Evolutionary conservation across 495 filamentous ascomycete species (phyloP).

Genomic region (Staphylotrichum longicolle): DNA sequence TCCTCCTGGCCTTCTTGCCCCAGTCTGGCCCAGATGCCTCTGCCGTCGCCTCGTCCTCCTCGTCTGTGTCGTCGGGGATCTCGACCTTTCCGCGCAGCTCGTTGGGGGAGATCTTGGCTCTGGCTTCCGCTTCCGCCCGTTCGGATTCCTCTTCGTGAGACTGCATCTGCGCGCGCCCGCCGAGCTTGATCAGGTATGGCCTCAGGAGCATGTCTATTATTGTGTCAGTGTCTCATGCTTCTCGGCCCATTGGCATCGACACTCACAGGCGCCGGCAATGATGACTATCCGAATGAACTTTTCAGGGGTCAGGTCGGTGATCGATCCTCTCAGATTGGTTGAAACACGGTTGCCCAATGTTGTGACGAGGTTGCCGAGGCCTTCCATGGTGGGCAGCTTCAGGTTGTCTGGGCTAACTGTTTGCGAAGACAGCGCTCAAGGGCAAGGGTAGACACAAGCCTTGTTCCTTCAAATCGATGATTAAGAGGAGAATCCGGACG

Average conservation of each 20-base stretch:
- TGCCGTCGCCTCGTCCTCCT: conserved; percentile 37
- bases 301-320: conserved; percentile 52
- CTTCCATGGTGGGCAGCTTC: conserved; percentile 29
- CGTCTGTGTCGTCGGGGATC: conserved; percentile 56
- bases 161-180: conserved; percentile 43
- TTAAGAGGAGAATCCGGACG: not conserved
- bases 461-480: not conserved
- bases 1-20: conserved; percentile 60
- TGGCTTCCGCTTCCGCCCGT: conserved; percentile 28
- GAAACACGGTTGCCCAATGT: conserved; percentile 45
- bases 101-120: conserved; percentile 49
- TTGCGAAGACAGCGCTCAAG: not conserved
- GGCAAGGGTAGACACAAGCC: not conserved
- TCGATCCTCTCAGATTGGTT: conserved; percentile 55
- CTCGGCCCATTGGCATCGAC: not conserved
- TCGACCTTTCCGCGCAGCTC: conserved; percentile 50
- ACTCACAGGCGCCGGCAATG: conserved; percentile 49
- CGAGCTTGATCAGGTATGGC: conserved; percentile 58
- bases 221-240: not conserved
- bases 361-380: conserved; percentile 35
- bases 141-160: conserved; percentile 46
- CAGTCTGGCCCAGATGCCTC: conserved; percentile 50
- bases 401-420: not conserved
- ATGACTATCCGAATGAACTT: conserved; percentile 62
- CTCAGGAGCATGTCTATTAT: conserved; percentile 60